Conservation (phyloP, 1,284 basidiomycete genomes). For the Trichosporon sp. region DNA sequence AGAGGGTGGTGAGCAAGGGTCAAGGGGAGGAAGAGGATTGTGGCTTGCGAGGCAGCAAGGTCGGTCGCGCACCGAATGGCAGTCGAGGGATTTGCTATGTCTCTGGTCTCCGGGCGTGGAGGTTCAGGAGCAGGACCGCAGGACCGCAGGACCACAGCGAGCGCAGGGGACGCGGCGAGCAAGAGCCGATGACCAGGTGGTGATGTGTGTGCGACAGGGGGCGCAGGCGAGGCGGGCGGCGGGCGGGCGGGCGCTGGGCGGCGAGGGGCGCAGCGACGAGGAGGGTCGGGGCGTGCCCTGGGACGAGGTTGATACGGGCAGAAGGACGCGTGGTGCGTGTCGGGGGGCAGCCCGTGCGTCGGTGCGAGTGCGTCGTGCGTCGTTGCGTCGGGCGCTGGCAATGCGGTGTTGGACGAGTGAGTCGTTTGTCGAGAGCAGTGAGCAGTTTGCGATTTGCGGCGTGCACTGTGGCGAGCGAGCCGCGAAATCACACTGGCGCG, state of each 20-base stretch:
- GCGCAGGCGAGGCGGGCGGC: not conserved
- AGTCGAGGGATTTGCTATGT: slow-evolving; percentile 3
- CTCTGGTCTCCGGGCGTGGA: not conserved
- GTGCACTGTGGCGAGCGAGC: not conserved
- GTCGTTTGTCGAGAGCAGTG: not conserved
- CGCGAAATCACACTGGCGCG: not conserved
- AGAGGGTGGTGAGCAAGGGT: not conserved
- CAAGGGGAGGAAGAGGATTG: not conserved
- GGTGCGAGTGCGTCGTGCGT: not conserved
- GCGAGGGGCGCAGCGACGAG: not conserved
- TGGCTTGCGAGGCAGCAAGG: not conserved
- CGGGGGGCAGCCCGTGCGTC: not conserved
- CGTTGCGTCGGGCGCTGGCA: not conserved
- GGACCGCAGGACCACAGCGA: too few relatives aligned
- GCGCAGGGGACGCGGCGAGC: not conserved
- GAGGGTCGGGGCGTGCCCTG: not conserved
- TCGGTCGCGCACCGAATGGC: not conserved
- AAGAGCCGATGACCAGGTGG: not conserved
- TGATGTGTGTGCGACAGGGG: not conserved
- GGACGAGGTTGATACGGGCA: not conserved
- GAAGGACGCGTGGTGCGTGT: not conserved
- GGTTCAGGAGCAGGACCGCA: too few relatives aligned
- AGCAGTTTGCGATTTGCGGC: not conserved
- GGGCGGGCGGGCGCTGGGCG: not conserved
- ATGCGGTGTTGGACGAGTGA: not conserved